Base-by-base conservation (phyloP, 805 yeast species). In the Cyberlindnera amylophila region DNA sequence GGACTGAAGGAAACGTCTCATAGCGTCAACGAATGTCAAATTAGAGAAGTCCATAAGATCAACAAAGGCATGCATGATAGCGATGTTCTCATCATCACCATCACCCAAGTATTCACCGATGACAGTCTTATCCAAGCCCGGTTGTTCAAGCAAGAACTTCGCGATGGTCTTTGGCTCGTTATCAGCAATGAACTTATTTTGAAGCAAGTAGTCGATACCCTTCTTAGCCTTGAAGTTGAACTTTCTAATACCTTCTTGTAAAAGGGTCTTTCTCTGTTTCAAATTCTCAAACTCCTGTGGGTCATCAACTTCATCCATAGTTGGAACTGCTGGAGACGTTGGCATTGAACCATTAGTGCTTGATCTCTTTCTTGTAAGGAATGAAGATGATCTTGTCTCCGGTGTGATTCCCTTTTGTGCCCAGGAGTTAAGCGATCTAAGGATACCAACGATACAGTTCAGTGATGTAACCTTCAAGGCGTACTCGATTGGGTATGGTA, bases 21-120 rank as follows among this genome's bases (percentile, higher is more conserved):
- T 69, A 0, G 98, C 95, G 52, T 83, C 95, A 13, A 90, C 89
- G 58, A 93, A 89, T 1, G 79, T 69, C 51, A 74, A 61, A 27
- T 72, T 71, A 5, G 74, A 66, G 61, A 93, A 91, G 42, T 89
- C 86, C 81, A 93, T 82, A 49, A 74, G 67, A 58, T 90, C 96
- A 23, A 91, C 95, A 67, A 93, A 93, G 6, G 88, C 84, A 63
- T 90, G 96, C 97, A 91, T 89, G 30, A 83, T 79, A 4, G 82
- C 81, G 47, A 87, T 77, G 59, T 87, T 83, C 36, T 73, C 72
- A 11, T 82, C 86, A 49, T 82, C 82, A 28, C 91, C 95, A 54
- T 86, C 96, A 41, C 99, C 99, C 45, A 93, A 68, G 59, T 72
- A 93, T 56, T 91, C 98, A 40, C 99, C 99, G 44, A 95, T 72